Base-by-base conservation (phyloP, 257 asterid species). In the Solanum tacnaense region DNA sequence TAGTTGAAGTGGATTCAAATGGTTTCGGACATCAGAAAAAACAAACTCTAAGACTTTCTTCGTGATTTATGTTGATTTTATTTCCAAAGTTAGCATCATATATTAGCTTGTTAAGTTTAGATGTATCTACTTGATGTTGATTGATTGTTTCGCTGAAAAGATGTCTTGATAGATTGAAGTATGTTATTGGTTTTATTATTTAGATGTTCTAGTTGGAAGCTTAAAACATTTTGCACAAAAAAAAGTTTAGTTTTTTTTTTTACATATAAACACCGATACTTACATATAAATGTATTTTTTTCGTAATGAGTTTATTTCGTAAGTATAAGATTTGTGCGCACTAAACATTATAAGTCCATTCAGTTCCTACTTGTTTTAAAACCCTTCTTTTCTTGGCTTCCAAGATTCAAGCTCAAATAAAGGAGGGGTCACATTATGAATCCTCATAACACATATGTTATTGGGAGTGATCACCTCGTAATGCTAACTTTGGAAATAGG, bases 1-100 rank as follows among this genome's bases (percentile, higher is more conserved):
- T 2, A 13, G 25, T 71, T 32, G n/a, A 71, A 92, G 86, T 87
- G 91, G 91, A 36, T 83, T 86, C 88, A 93, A 56, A 11, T 32
- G 36, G 15, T 11, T 46, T 46, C 2, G 8, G 2, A 71, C 41
- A 46, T 46, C 6, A 46, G 6, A 46, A 46, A 32, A 56, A 16
- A 18, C 2, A 32, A 20, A 16, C 79, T 31, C 79, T 32, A 71
- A 49, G 79, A 71, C 25, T 7, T 71, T 6, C 4, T 31, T 2
- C 16, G 7, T 71, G 25, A 71, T 72, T 72, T 72, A 16, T 32
- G 84, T 15, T 49, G 8, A 15, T 49, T 49, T 49, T 49, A 49
- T 49, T 49, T 49, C 21, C 3, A 1, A 49, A 15, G 58, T 15
- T 49, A 4, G 58, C 58, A 49, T 49, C 58, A 49, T 49, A 49